These are phyloP conservation scores for Magnaporthiopsis rhizophila DNA, from an alignment of 2,329 filamentous ascomycete genomes.

Conservation along the genomic window DNA sequence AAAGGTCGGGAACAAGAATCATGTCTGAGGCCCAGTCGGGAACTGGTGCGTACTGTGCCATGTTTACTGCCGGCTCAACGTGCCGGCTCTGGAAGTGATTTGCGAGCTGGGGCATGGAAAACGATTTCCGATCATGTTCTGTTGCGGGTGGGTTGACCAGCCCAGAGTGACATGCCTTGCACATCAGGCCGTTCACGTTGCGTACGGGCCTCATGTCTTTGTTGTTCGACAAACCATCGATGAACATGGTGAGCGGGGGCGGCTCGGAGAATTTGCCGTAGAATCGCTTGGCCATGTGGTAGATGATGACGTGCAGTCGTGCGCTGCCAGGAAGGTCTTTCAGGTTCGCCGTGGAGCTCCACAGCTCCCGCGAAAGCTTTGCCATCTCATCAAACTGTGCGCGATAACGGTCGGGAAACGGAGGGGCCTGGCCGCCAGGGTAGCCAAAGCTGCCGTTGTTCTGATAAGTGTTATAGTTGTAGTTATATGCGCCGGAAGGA, in stretches of 20 bases:
- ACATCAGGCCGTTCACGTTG: slow-evolving; percentile 44
- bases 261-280: slow-evolving; percentile 47
- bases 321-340: slow-evolving; percentile 54
- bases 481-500: slow-evolving; percentile 13
- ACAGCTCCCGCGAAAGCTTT: slow-evolving; percentile 50
- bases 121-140: slow-evolving; percentile 30
- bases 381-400: slow-evolving; percentile 44
- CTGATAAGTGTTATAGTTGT: slow-evolving; percentile 18
- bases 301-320: slow-evolving; percentile 54
- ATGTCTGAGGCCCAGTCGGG: slow-evolving; percentile 40
- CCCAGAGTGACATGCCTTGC: slow-evolving; percentile 42
- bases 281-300: slow-evolving; percentile 53
- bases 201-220: slow-evolving; percentile 49
- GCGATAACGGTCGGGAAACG: slow-evolving; percentile 28
- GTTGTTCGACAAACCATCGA: slow-evolving; percentile 47
- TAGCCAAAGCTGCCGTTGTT: slow-evolving; percentile 13
- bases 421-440: slow-evolving; percentile 11
- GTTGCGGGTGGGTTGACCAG: slow-evolving; percentile 20
- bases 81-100: slow-evolving; percentile 46
- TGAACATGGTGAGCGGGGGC: slow-evolving; percentile 50
- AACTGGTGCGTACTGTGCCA: slow-evolving; percentile 14
- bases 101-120: slow-evolving; percentile 52
- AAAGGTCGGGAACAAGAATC: slow-evolving; percentile 32
- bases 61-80: slow-evolving; percentile 20
- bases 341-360: slow-evolving; percentile 51